phyloP scores from a whole-genome alignment of 2,329 filamentous ascomycete genomes.

The Diaporthe sp. region DNA sequence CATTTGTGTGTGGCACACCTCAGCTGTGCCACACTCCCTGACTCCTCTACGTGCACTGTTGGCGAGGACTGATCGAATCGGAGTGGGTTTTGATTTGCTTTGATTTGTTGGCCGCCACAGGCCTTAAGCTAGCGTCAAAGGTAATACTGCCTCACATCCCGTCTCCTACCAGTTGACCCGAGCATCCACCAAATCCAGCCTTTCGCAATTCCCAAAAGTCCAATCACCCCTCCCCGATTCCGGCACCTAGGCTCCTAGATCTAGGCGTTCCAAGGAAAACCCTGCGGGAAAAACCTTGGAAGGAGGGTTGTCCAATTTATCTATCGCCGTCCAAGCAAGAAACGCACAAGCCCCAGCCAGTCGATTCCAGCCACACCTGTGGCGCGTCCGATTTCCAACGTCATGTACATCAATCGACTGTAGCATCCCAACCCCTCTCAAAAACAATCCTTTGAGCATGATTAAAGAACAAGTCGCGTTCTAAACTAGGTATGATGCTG shows the following conservation, averaged over 20 bases:
- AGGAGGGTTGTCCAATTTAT: neutral
- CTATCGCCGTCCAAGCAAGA: neutral
- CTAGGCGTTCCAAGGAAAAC: neutral
- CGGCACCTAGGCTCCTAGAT: neutral
- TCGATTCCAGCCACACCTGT: slow-evolving; percentile 15
- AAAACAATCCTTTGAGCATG: neutral
- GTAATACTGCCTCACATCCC: neutral
- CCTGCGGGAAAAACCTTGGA: neutral
- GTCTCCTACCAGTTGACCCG: neutral
- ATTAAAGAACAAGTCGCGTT: neutral
- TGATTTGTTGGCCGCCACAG: neutral
- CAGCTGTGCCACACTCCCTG: slow-evolving; percentile 19
- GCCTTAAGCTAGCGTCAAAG: neutral
- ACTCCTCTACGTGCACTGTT: neutral
- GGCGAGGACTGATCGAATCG: neutral
- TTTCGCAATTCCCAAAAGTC: neutral
- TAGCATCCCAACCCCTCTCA: neutral
- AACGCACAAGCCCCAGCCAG: neutral
- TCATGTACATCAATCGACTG: slow-evolving; percentile 4
- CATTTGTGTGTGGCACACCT: slow-evolving; percentile 22
- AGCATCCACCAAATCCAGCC: neutral
- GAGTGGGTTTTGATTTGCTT: neutral
- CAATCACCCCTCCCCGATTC: neutral
- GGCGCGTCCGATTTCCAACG: slow-evolving; percentile 10
- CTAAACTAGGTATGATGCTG: neutral